Base-by-base conservation (phyloP, 2,329 filamentous ascomycete genomes). In the Clarireedia monteithiana region DNA sequence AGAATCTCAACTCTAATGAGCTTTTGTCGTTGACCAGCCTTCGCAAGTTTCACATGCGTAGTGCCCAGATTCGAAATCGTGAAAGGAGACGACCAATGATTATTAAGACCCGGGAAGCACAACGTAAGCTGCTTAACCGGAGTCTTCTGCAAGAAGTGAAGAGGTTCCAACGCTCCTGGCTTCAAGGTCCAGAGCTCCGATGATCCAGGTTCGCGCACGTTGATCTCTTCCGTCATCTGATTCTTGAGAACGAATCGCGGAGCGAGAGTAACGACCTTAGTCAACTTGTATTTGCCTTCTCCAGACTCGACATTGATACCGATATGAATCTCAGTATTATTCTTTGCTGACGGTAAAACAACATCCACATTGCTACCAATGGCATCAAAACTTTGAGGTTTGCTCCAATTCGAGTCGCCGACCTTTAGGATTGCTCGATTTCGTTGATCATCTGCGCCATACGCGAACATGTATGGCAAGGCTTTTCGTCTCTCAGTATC, bases 71-170 rank as follows among this genome's bases (percentile, higher is more conserved):
- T 94, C 0, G 91, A 91, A 66, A 99, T 96, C 68, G 95, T 96
- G 77, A 99, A 96, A 0, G 94, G 91, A 12, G 94, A 94, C 0
- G 92, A 95, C 94, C 94, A 99, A 64, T 94, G 90, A 67, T 96
- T 96, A 73, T 95, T 95, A 47, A 96, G 83, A 0, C 92, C 94
- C 0, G 91, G 89, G 70, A 95, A 96, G 71, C 91, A 95, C 6
- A 99, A 76, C 60, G 90, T 95, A 5, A 99, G 75, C 69, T 99
- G 94, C 68, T 97, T 96, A 45, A 88, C 83, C 0, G 82, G 79
- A 12, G 83, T 84, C 70, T 90, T 88, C 63, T 92, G 89, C 66
- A 99, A 77, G 75, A 95, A 97, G 67, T 96, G 88, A 40, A 99
- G 77, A 10, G 95, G 90, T 53, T 92, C 83, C 24, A 96, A 76